Percentiles rank a stretch among this genome's conserved stretches.
Conservation (phyloP, 441 rosid species). For the Omphalea diandra region DNA sequence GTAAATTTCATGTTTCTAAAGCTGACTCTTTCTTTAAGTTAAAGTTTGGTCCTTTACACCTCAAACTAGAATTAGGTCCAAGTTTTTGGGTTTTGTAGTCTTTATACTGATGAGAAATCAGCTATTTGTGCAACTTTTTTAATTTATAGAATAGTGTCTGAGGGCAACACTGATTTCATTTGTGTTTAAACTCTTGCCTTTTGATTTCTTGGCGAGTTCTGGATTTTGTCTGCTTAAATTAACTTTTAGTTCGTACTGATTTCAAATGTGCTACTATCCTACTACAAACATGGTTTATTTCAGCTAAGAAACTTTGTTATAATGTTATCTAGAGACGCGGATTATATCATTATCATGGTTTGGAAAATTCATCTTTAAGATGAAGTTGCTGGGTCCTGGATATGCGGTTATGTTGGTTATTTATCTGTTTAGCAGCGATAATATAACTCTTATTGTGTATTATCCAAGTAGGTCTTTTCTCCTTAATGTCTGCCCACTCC, state of each 20-base stretch:
- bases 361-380: background rate
- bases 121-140: background rate
- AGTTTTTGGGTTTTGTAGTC: background rate
- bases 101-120: background rate
- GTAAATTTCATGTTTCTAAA: background rate
- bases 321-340: background rate
- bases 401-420: background rate
- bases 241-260: background rate
- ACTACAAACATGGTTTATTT: background rate
- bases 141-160: too few species aligned
- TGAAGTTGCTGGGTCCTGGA: background rate
- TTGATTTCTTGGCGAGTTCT: background rate
- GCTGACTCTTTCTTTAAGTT: too few species aligned
- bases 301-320: background rate
- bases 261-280: background rate
- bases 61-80: background rate
- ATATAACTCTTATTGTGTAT: slow-evolving; percentile 4
- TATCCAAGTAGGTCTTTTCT: background rate
- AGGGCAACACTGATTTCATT: background rate
- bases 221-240: background rate
- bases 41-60: background rate
- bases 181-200: background rate
- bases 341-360: background rate
- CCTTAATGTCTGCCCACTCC: background rate
- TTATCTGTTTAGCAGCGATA: background rate